These are phyloP conservation scores for Collybiopsis luxurians DNA, from an alignment of 768 basidiomycete species.

Conservation along the genomic window DNA sequence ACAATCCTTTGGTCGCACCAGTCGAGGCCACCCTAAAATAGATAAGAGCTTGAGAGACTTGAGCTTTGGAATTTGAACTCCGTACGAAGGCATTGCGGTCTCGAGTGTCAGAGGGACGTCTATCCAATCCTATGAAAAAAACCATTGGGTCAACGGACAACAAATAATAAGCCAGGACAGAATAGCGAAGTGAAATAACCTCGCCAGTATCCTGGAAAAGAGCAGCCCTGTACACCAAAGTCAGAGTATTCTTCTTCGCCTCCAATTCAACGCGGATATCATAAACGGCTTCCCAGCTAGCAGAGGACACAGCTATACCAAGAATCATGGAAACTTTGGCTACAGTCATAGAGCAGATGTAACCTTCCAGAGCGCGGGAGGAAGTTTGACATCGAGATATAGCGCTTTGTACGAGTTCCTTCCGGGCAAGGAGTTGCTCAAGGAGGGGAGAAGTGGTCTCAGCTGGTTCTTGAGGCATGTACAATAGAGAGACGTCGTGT, in stretches of 20 bases:
- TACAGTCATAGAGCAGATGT: slow-evolving; percentile 32
- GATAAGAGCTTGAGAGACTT: slow-evolving; percentile 38
- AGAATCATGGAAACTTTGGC: slow-evolving; percentile 22
- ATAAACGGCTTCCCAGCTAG: slow-evolving; percentile 37
- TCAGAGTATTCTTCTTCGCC: slow-evolving; percentile 33
- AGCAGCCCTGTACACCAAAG: slow-evolving; percentile 38
- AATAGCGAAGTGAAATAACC: slow-evolving; percentile 17
- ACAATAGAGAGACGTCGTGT: slow-evolving; percentile 39
- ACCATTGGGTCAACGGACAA: too few relatives aligned
- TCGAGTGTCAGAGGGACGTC: slow-evolving; percentile 42
- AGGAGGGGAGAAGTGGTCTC: too few relatives aligned
- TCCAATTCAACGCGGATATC: slow-evolving; percentile 43
- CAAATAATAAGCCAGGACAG: neutral
- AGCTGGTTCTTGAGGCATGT: too few relatives aligned
- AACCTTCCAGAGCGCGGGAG: slow-evolving; percentile 27
- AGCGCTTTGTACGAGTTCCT: slow-evolving; percentile 25
- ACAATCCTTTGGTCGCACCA: too few relatives aligned
- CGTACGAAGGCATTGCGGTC: slow-evolving; percentile 41
- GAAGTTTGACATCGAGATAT: slow-evolving; percentile 28
- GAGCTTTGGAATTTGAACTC: slow-evolving; percentile 33
- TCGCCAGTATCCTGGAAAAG: slow-evolving; percentile 43
- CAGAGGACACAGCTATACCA: slow-evolving; percentile 30
- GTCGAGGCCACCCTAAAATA: too few relatives aligned
- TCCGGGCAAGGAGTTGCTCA: slow-evolving; percentile 21
- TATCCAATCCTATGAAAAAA: slow-evolving; percentile 43